Conservation (phyloP, 2,329 filamentous ascomycete genomes). For the Bisporella sp. region DNA sequence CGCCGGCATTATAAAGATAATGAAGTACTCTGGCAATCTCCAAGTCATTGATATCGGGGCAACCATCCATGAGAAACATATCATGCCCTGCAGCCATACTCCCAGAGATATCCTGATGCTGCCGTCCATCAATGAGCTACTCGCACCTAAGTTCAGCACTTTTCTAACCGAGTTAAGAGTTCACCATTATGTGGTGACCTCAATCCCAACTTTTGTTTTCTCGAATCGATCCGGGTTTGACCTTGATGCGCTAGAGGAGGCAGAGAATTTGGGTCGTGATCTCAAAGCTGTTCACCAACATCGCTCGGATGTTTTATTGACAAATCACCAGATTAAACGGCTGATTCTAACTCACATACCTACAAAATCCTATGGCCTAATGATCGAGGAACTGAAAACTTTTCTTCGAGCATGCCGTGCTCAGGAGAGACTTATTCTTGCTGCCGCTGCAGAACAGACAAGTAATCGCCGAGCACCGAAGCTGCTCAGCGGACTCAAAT, state of each 20-base stretch:
- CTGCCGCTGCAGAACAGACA: slow-evolving; percentile 10
- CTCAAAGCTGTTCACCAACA: slow-evolving; percentile 15
- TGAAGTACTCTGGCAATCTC: slow-evolving; percentile 37
- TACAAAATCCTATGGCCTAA: slow-evolving; percentile 41
- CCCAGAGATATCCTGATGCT: not conserved
- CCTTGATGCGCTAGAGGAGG: slow-evolving; percentile 28
- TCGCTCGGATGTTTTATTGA: slow-evolving; percentile 48
- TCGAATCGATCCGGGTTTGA: not conserved
- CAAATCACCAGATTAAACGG: slow-evolving; percentile 47
- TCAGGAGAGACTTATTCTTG: slow-evolving; percentile 42
- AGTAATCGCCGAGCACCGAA: slow-evolving; percentile 31
- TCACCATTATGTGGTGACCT: slow-evolving; percentile 55
- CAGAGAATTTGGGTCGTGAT: slow-evolving; percentile 27
- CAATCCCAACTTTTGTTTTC: slow-evolving; percentile 35
- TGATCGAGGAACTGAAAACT: slow-evolving; percentile 38
- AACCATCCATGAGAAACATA: not conserved
- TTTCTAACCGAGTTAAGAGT: slow-evolving; percentile 33
- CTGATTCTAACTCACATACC: slow-evolving; percentile 49
- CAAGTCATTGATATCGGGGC: slow-evolving; percentile 45
- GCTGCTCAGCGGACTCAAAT: slow-evolving; percentile 43
- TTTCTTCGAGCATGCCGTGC: slow-evolving; percentile 40
- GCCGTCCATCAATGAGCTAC: not conserved
- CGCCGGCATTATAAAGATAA: slow-evolving; percentile 34
- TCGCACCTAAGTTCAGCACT: not conserved
- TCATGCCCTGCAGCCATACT: not conserved